phyloP scores from a whole-genome alignment of 768 basidiomycete species.

The Fomitopsis pulvina region DNA sequence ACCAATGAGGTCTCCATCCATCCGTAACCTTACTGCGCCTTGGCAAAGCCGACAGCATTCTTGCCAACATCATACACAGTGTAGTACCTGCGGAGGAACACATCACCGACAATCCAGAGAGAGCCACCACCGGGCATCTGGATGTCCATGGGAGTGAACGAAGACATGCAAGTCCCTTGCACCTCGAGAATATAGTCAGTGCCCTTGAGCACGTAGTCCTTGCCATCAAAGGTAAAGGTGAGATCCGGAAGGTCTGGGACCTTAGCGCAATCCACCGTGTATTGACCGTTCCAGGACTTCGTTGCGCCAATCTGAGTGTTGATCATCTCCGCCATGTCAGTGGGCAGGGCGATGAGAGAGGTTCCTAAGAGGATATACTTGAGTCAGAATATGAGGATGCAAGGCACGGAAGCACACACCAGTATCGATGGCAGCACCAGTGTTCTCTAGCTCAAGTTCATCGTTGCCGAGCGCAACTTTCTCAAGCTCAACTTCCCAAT shows the following conservation, averaged over 20 bases:
- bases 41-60: conserved; percentile 82
- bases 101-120: conserved; percentile 92
- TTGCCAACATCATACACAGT: conserved; percentile 82
- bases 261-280: conserved; percentile 81
- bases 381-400: not conserved
- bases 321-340: conserved; percentile 96
- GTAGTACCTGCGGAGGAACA: conserved; percentile 87
- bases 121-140: conserved; percentile 62
- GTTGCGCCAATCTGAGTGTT: conserved; percentile 93
- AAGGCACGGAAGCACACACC: conserved; percentile 33
- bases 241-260: conserved; percentile 82
- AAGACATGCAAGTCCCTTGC: conserved; percentile 87
- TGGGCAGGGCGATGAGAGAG: conserved; percentile 88
- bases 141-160: conserved; percentile 91
- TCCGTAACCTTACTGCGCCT: conserved; percentile 23
- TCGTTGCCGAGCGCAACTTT: conserved; percentile 83
- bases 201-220: conserved; percentile 72
- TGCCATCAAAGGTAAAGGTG: conserved; percentile 76
- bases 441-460: conserved; percentile 83
- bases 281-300: conserved; percentile 95
- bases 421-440: conserved; percentile 90
- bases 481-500: conserved; percentile 97
- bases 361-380: conserved; percentile 62
- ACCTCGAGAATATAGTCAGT: conserved; percentile 88
- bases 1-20: not conserved